Percentiles rank a stretch among this genome's conserved stretches.
phyloP scores from a whole-genome alignment of 2,329 filamentous ascomycete genomes.

The Curvularia verruculosa region DNA sequence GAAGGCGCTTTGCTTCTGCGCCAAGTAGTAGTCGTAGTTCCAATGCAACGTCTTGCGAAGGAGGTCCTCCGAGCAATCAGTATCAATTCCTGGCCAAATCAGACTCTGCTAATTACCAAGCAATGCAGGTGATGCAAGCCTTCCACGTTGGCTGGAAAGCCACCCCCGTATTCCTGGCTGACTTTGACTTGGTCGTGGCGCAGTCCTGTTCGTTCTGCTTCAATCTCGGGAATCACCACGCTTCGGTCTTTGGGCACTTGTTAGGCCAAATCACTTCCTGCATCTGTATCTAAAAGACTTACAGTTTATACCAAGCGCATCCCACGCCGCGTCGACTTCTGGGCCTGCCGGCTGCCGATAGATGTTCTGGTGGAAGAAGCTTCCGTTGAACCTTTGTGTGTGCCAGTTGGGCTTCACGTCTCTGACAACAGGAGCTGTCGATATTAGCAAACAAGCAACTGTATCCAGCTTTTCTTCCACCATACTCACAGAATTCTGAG shows the following conservation, averaged over 20 bases:
- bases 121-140: conserved; percentile 65
- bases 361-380: conserved; percentile 60
- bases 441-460: conserved; percentile 6
- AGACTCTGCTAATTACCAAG: conserved; percentile 49
- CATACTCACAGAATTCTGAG: conserved; percentile 39
- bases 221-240: conserved; percentile 57
- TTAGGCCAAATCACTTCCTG: neutral
- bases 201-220: conserved; percentile 60
- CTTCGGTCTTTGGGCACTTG: conserved; percentile 35
- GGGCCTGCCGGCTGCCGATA: conserved; percentile 59
- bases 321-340: conserved; percentile 65
- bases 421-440: conserved; percentile 42
- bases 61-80: conserved; percentile 56
- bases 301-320: conserved; percentile 59
- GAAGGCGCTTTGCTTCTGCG: conserved; percentile 59
- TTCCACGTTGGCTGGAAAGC: conserved; percentile 64
- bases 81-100: neutral
- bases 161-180: conserved; percentile 62
- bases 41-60: conserved; percentile 64
- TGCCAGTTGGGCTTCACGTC: conserved; percentile 54
- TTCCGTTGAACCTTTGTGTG: conserved; percentile 60
- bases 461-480: no score
- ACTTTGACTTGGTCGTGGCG: conserved; percentile 62
- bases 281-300: conserved; percentile 37
- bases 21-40: conserved; percentile 65